Conservation (phyloP, 108 stramenopile species). For the Epithemia pelagica region DNA sequence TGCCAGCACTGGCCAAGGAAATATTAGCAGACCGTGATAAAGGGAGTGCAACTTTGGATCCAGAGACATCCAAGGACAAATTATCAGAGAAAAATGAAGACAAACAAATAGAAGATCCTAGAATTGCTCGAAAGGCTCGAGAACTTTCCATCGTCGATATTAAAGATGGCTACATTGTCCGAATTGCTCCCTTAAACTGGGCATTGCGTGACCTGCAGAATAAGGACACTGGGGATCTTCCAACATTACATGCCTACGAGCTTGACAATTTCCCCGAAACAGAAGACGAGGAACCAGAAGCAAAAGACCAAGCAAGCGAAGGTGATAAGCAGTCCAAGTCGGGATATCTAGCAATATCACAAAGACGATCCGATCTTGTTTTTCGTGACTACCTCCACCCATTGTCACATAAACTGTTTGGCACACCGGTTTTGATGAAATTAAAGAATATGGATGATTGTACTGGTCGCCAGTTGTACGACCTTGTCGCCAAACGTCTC, state of each 20-base stretch:
- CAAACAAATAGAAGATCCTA: slow-evolving; percentile 10
- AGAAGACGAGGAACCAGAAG: slow-evolving; percentile 4
- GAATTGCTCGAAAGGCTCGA: slow-evolving; percentile 32
- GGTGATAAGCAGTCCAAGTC: slow-evolving; percentile 5
- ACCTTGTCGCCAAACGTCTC: slow-evolving; percentile 57
- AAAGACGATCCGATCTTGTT: slow-evolving; percentile 59
- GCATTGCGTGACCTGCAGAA: slow-evolving; percentile 60
- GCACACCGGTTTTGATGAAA: slow-evolving; percentile 71
- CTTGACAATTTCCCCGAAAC: slow-evolving; percentile 36
- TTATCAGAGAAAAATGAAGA: slow-evolving; percentile 17
- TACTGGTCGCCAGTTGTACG: slow-evolving; percentile 74
- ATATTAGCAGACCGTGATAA: slow-evolving; percentile 39
- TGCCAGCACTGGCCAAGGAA: slow-evolving; percentile 58
- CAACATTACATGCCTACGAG: slow-evolving; percentile 68
- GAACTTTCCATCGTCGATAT: slow-evolving; percentile 82
- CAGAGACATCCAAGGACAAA: slow-evolving; percentile 5
- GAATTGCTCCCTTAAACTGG: slow-evolving; percentile 79
- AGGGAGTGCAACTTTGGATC: slow-evolving; percentile 12
- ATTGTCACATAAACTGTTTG: slow-evolving; percentile 59
- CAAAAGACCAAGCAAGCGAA: not conserved
- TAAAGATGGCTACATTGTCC: slow-evolving; percentile 72
- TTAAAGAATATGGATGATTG: slow-evolving; percentile 55
- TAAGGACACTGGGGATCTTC: slow-evolving; percentile 75
- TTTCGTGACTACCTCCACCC: slow-evolving; percentile 71
- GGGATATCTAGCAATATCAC: slow-evolving; percentile 71